Evolutionary conservation across 768 basidiomycete species (phyloP), one percentile per base, ranked within the genome.

Genomic region (Trametes cubensis): DNA sequence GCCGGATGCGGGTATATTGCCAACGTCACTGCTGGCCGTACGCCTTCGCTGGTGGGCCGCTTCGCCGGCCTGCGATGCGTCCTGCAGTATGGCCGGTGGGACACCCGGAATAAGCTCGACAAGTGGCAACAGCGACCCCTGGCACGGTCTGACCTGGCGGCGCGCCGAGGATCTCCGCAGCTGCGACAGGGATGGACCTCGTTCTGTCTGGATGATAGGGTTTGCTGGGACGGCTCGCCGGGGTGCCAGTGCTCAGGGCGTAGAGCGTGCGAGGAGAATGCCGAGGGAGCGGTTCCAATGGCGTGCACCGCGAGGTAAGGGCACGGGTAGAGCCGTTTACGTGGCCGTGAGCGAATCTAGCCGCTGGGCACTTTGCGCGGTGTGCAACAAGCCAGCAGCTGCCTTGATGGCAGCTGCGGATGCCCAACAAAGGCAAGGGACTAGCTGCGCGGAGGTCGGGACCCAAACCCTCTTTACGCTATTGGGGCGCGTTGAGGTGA

Each of bases 1-100:
- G 11, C 58, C 58, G 14, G 40, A 52, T 44, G 28, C 58, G 50
- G 58, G 58, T 60, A 60, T 52, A 60, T 60, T 45, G 44, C 25
- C 23, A 48, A 46, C 44, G 58, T 60, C 41, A 52, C 30, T 30
- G n/a, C 39, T 20, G n/a, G 57, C 44, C 34, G 34, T 34, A 34
- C 34, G 34, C 34, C 34, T 34, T 34, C 34, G 34, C 34, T 34
- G 34, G 34, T 34, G 34, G 34, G 34, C 34, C 34, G 34, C 34
- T 34, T 34, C 34, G 34, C 34, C 34, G 34, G 34, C 34, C 34
- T 34, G 34, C 34, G 34, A 34, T 34, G 34, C 34, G 42, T 44
- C 20, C 42, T 44, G 42, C 42, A 20, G 42, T 7, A 44, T 17
- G 20, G 6, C 18, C 45, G 45, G 45, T 21, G 45, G 20, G 45